Conservation (phyloP, 352 stramenopile genomes). For the Thalassiosira sp. region DNA sequence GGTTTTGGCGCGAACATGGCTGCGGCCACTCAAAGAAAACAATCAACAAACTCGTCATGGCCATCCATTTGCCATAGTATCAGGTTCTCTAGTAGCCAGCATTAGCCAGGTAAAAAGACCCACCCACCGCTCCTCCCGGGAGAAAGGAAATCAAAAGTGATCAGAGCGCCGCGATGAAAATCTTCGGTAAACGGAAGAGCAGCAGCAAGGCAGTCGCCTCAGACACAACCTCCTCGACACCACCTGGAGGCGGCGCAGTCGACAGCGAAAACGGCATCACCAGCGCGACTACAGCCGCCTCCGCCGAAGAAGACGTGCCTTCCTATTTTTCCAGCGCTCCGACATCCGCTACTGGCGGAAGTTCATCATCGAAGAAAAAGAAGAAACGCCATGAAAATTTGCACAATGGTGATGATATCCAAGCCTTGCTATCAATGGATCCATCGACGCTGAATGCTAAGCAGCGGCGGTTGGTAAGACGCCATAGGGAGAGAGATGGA, state of each 20-base stretch:
- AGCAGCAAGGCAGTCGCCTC: constrained; percentile 24
- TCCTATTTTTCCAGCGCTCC: constrained; percentile 26
- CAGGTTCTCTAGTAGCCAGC: no score
- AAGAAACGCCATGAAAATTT: constrained; percentile 67
- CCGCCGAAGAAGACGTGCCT: constrained; percentile 83
- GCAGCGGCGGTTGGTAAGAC: constrained; percentile 88
- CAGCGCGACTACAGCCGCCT: constrained; percentile 86
- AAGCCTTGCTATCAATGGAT: constrained; percentile 86
- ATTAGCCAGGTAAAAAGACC: no score
- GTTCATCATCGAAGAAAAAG: constrained; percentile 20
- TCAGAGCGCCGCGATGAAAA: constrained; percentile 55
- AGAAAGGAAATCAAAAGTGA: background rate
- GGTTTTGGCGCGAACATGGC: no score
- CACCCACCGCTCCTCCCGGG: background rate
- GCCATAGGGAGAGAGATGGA: constrained; percentile 78
- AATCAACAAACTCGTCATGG: no score
- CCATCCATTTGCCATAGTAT: no score
- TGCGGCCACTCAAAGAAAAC: no score
- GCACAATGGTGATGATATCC: constrained; percentile 86
- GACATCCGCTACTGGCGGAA: background rate
- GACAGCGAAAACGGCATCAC: background rate
- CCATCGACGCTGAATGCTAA: constrained; percentile 87
- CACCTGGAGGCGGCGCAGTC: background rate
- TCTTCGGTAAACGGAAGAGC: constrained; percentile 69
- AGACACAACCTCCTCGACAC: background rate